Conservation (phyloP, 306 rosid genomes). For the Inga laurina region DNA sequence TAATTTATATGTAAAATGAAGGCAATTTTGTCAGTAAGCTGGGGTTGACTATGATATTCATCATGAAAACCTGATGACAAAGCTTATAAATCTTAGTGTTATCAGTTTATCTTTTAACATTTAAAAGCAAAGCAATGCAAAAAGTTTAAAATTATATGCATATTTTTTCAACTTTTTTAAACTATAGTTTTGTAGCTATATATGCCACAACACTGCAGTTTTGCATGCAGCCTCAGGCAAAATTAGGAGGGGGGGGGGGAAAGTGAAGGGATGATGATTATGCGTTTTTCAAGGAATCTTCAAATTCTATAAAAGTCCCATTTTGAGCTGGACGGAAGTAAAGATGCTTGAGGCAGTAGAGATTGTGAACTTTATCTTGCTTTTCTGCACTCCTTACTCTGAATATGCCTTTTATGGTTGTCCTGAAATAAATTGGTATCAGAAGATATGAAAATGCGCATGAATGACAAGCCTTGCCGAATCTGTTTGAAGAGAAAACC, state of each 20-base stretch:
- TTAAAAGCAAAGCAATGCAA: not conserved
- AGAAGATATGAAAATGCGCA: not conserved
- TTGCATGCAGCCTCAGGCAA: not conserved
- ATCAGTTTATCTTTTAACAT: not conserved
- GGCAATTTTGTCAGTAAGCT: not conserved
- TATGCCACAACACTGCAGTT: not conserved
- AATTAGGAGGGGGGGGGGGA: not conserved
- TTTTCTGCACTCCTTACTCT: not conserved
- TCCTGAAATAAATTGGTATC: not conserved
- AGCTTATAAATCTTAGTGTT: not conserved
- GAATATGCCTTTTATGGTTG: not conserved
- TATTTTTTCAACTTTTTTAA: not conserved
- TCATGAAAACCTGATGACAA: conserved; percentile 7
- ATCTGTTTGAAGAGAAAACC: not conserved
- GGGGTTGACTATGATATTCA: not conserved
- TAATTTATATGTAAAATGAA: not conserved
- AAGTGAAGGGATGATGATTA: not conserved
- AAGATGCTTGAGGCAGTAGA: not conserved
- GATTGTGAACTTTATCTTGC: not conserved
- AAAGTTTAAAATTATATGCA: not conserved
- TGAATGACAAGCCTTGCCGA: not conserved
- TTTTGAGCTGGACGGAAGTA: not conserved
- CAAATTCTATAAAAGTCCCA: not conserved
- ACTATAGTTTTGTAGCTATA: not conserved
- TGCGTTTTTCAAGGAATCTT: not conserved